Percentiles rank a stretch among this genome's conserved stretches.
phyloP scores from a whole-genome alignment of 2,329 filamentous ascomycete species.

The Calcarisporium arbuscula region DNA sequence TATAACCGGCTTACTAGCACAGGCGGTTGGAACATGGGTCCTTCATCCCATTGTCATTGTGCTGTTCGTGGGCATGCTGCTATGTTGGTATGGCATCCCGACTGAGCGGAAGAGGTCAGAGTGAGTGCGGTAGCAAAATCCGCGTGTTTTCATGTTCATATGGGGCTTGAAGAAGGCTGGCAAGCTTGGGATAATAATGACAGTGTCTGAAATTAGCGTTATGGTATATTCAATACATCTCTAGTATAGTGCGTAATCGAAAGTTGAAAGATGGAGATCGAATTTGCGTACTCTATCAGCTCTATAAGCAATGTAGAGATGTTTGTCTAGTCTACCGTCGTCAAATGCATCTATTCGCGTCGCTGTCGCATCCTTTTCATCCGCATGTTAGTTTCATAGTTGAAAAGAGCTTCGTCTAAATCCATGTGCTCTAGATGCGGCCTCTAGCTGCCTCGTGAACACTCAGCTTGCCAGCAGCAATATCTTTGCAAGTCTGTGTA shows the following conservation, averaged over 20 bases:
- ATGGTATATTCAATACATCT: conserved; percentile 3
- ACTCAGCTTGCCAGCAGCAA: conserved; percentile 64
- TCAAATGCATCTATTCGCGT: no score
- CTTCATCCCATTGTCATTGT: conserved; percentile 62
- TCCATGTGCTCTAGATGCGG: conserved; percentile 27
- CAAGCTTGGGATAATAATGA: no score
- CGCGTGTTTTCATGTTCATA: no score
- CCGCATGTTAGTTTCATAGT: no score
- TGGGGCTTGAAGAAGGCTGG: no score
- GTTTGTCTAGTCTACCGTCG: no score
- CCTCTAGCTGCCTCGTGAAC: conserved; percentile 63
- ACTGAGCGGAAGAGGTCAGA: conserved; percentile 52
- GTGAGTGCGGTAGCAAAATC: conserved; percentile 30
- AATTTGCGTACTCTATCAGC: no score
- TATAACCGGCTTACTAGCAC: conserved; percentile 56
- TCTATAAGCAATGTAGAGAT: conserved; percentile 6
- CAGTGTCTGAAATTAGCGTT: no score
- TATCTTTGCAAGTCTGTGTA: conserved; percentile 66
- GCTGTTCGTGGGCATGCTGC: conserved; percentile 58
- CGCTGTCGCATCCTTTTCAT: no score
- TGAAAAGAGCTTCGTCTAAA: no score
- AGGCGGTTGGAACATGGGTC: conserved; percentile 56
- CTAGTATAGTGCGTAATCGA: no score
- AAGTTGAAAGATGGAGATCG: no score
- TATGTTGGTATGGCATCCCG: conserved; percentile 58